Conservation (phyloP, 371 early-diverging fungal species). For the Mucor piriformis region DNA sequence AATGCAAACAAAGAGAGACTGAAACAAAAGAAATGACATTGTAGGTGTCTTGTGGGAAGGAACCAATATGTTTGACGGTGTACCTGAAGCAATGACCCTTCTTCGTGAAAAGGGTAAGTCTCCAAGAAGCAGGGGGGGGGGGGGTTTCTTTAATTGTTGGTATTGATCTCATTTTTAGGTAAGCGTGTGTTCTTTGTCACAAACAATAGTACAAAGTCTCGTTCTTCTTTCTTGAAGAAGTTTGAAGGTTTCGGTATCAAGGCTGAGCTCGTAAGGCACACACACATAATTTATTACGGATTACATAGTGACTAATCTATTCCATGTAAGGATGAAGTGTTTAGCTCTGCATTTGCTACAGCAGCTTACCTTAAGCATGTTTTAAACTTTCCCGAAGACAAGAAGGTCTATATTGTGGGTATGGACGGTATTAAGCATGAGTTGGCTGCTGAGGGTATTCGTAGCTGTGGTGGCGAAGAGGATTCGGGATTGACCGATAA, state of each 20-base stretch:
- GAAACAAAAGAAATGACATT: not conserved
- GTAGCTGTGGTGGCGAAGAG: slow-evolving; percentile 54
- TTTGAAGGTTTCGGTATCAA: slow-evolving; percentile 78
- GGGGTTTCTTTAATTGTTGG: too few relatives aligned
- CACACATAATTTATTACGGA: not conserved
- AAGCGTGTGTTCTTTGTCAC: slow-evolving; percentile 93
- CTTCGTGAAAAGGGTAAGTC: slow-evolving; percentile 78
- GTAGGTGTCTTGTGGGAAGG: slow-evolving; percentile 95
- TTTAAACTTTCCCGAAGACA: slow-evolving; percentile 77
- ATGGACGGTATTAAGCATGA: slow-evolving; percentile 89
- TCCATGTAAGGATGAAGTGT: slow-evolving; percentile 94
- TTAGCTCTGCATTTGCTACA: slow-evolving; percentile 93
- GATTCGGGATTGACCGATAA: slow-evolving; percentile 42
- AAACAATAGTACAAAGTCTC: slow-evolving; percentile 94
- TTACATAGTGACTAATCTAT: too few relatives aligned
- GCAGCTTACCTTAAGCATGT: slow-evolving; percentile 89
- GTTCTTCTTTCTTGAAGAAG: slow-evolving; percentile 79
- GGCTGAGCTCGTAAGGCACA: slow-evolving; percentile 58
- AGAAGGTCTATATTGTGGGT: slow-evolving; percentile 91
- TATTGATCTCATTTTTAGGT: slow-evolving; percentile 56
- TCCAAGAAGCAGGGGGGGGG: too few relatives aligned
- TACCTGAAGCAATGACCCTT: slow-evolving; percentile 68
- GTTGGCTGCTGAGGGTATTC: slow-evolving; percentile 76
- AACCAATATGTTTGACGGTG: slow-evolving; percentile 65
- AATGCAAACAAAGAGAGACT: not conserved